Evolutionary conservation across 768 basidiomycete species (phyloP).

Genomic region (Cyathus striatus): DNA sequence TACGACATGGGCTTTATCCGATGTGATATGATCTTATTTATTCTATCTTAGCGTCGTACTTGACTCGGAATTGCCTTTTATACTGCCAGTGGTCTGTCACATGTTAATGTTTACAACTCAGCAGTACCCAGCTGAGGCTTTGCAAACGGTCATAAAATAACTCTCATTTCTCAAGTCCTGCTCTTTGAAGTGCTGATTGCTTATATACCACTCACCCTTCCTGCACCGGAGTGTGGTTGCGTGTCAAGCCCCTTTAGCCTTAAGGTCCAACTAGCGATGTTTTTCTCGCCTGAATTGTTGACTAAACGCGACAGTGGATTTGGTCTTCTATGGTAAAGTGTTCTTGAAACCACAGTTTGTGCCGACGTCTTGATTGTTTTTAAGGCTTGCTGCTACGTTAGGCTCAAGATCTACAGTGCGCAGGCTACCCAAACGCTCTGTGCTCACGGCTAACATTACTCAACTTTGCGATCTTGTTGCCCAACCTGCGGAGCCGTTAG

Average conservation of each 20-base stretch:
- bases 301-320: slow-evolving; percentile 82
- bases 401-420: slow-evolving; percentile 85
- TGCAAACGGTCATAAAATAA: no score
- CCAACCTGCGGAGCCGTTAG: slow-evolving; percentile 81
- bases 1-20: background rate
- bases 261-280: no score
- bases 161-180: no score
- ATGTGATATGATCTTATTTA: background rate
- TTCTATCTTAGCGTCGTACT: background rate
- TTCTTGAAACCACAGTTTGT: no score
- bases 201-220: no score
- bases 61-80: no score
- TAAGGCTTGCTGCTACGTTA: slow-evolving; percentile 86
- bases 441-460: slow-evolving; percentile 79
- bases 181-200: no score
- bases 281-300: slow-evolving; percentile 80
- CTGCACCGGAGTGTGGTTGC: no score
- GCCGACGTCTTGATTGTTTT: slow-evolving; percentile 2
- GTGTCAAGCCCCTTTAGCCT: no score
- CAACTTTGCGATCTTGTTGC: slow-evolving; percentile 78
- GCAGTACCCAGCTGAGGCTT: no score
- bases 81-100: no score
- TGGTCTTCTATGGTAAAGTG: slow-evolving; percentile 77
- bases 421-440: slow-evolving; percentile 76
- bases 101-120: no score